A percentile compares a stretch with the other conserved stretches of the same genome.
These are phyloP conservation scores for Globisporangium ultimum DNA, from an alignment of 352 stramenopile species.

Conservation along the genomic window DNA sequence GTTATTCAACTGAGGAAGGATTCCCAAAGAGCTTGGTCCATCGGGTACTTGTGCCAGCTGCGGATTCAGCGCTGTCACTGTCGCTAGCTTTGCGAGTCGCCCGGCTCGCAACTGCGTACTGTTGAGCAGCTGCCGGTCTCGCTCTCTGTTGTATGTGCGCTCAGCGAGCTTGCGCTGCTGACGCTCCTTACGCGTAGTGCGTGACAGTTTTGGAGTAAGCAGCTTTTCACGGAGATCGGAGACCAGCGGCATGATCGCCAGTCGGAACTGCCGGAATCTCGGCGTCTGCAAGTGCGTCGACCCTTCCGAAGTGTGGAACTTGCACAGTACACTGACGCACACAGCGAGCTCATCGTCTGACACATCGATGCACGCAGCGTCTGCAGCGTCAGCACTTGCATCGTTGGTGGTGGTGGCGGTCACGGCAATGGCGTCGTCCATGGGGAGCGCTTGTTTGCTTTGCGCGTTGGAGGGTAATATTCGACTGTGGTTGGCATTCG, in stretches of 20 bases:
- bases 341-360: slow-evolving; percentile 48
- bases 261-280: slow-evolving; percentile 63
- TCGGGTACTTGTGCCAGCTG: slow-evolving; percentile 63
- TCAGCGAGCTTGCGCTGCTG: slow-evolving; percentile 74
- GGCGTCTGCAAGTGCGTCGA: slow-evolving; percentile 47
- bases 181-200: slow-evolving; percentile 26
- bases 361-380: slow-evolving; percentile 12
- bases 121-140: slow-evolving; percentile 79
- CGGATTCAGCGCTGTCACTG: slow-evolving; percentile 56
- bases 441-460: background rate
- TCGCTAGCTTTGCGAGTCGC: slow-evolving; percentile 45
- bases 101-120: slow-evolving; percentile 74
- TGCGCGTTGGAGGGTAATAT: no score
- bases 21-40: slow-evolving; percentile 11
- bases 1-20: no score
- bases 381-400: background rate
- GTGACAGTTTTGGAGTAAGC: slow-evolving; percentile 54
- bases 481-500: no score
- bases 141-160: slow-evolving; percentile 52
- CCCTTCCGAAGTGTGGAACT: slow-evolving; percentile 44
- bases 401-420: background rate
- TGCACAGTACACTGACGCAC: slow-evolving; percentile 52
- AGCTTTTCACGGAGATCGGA: slow-evolving; percentile 57
- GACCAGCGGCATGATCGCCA: slow-evolving; percentile 55
- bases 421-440: slow-evolving; percentile 8